Conservation (phyloP, 208 protist species). For the Naegleria gruberi region DNA sequence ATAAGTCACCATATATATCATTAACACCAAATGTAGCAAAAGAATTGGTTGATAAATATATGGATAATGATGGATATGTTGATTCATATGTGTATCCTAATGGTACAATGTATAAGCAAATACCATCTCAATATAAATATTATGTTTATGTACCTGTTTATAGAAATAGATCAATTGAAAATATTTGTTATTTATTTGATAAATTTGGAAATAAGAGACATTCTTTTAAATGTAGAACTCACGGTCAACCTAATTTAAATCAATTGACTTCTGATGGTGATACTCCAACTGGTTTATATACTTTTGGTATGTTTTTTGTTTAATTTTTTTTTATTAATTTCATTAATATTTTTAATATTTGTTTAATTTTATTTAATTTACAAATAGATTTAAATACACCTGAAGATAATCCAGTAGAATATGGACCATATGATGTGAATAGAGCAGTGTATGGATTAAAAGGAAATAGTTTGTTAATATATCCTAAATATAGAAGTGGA, state of each 20-base stretch:
- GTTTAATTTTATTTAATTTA: too few species aligned
- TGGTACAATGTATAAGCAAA: too few species aligned
- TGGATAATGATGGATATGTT: background rate
- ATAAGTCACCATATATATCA: too few species aligned
- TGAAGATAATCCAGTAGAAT: slow-evolving; percentile 35
- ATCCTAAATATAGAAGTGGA: slow-evolving; percentile 35
- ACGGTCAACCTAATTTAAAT: slow-evolving; percentile 38
- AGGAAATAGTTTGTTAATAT: slow-evolving; percentile 38
- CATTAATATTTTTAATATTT: too few species aligned
- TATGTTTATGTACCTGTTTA: slow-evolving; percentile 39
- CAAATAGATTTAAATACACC: slow-evolving; percentile 46
- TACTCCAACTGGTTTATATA: slow-evolving; percentile 40
- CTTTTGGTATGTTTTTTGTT: too few species aligned
- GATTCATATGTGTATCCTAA: background rate
- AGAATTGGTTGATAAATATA: background rate
- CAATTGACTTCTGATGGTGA: slow-evolving; percentile 32
- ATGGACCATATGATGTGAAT: slow-evolving; percentile 44
- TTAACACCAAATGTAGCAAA: background rate
- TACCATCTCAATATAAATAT: slow-evolving; percentile 34
- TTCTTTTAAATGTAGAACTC: slow-evolving; percentile 31
- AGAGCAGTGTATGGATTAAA: slow-evolving; percentile 31
- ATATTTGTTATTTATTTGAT: slow-evolving; percentile 34
- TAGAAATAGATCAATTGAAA: slow-evolving; percentile 36
- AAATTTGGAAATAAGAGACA: slow-evolving; percentile 26
- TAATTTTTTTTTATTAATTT: too few species aligned